Evolutionary conservation across 176 grass and related monocot genomes (phyloP), one percentile per base, ranked within the genome.

Genomic region (Juncus effusus): DNA sequence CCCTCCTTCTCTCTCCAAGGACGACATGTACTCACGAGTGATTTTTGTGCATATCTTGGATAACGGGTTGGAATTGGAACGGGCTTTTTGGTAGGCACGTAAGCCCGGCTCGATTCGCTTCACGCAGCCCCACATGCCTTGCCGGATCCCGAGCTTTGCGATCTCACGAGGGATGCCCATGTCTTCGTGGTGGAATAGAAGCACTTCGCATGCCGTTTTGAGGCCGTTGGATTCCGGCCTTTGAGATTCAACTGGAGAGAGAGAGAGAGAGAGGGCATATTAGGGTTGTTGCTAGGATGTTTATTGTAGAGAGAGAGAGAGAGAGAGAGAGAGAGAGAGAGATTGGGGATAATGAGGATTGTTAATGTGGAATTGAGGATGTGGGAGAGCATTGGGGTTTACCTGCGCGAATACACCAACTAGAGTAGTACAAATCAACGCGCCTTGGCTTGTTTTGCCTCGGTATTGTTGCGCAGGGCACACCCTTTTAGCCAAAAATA

Each of bases 391-490:
- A 75, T 62, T 2, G 7, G 2, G 10, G 7, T 51, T 78, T 76
- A 95, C 90, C 90, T 72, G 85, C 64, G 76, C 85, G 90, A 55
- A 95, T 95, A 61, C 90, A 95, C 90, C 90, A 95, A 70, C 90
- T 89, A 75, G 90, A 95, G 71, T 88, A 89, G 75, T 89, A 95
- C 36, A 81, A 65, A 80, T 95, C 90, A 52, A 95, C 90, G 78
- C 90, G 84, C 51, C 82, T 74, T 72, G 90, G 90, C 67, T 89
- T 89, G 65, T 62, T 89, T 62, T 61, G 61, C 64, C 77, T 81
- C 15, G 85, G 85, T 57, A 95, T 56, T 61, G 82, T 82, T 37
- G 74, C 72, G 53, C 80, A 95, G 66, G 77, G 90, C 77, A 90
- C 81, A 42, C 76, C 83, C 90, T 95, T 75, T 53, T 79, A 40